Evolutionary conservation across 345 rosid species (phyloP).

Genomic region (Eucalyptus camaldulensis): DNA sequence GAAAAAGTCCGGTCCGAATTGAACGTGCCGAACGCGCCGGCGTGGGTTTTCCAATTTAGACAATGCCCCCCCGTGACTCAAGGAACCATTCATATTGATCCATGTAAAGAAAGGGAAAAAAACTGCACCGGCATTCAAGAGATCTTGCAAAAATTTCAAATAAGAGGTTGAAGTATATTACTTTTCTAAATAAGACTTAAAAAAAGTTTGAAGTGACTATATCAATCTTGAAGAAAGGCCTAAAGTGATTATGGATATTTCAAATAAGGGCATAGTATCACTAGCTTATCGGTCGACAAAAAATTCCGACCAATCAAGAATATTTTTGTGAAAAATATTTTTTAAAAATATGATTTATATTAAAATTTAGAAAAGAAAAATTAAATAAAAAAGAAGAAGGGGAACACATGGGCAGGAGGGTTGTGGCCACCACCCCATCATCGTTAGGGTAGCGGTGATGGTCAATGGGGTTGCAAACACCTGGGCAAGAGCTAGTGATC

Average conservation of each 20-base stretch:
- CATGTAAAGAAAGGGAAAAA: neutral
- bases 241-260: too few relatives aligned
- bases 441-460: fast-evolving
- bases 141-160: neutral
- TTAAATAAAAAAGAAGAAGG: too few relatives aligned
- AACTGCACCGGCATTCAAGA: neutral
- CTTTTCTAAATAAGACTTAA: too few relatives aligned
- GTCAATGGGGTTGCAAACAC: fast-evolving
- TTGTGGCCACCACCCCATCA: too few relatives aligned
- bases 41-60: neutral
- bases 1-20: neutral
- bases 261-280: fast-evolving
- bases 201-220: too few relatives aligned
- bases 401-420: too few relatives aligned
- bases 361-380: too few relatives aligned
- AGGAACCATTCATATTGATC: neutral
- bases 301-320: fast-evolving
- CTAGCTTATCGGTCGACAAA: fast-evolving
- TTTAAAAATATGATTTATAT: too few relatives aligned
- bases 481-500: fast-evolving
- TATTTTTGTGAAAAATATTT: too few relatives aligned
- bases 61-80: neutral
- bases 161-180: too few relatives aligned
- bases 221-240: fast-evolving
- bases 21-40: neutral